These are phyloP conservation scores for Verticillium tricorpus DNA, from an alignment of 2,329 filamentous ascomycete species.

Conservation along the genomic window DNA sequence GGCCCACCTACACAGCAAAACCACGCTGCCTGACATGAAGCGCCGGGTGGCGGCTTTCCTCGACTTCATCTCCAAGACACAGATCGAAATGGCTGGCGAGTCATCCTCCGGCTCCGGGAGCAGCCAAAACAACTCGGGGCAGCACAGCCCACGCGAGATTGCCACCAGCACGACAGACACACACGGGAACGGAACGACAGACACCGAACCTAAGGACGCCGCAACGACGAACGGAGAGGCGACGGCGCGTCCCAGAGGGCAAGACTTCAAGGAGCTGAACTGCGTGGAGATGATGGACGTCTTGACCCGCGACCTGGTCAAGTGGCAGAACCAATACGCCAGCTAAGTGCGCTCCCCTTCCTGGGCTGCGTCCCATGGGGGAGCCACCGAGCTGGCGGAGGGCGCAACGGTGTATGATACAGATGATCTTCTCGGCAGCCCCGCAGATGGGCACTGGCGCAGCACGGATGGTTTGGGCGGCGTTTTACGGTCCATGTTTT, in stretches of 20 bases:
- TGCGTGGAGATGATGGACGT: slow-evolving; percentile 90
- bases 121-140: slow-evolving; percentile 20
- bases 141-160: slow-evolving; percentile 18
- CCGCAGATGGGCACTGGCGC: not conserved
- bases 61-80: slow-evolving; percentile 84
- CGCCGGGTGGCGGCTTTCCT: slow-evolving; percentile 78
- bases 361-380: not conserved
- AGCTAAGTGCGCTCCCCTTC: not conserved
- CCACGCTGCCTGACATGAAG: slow-evolving; percentile 85
- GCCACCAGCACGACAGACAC: slow-evolving; percentile 14
- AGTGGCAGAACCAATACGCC: slow-evolving; percentile 74
- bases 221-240: slow-evolving; percentile 8
- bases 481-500: not conserved
- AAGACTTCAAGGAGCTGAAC: slow-evolving; percentile 64
- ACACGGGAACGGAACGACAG: slow-evolving; percentile 10
- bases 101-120: slow-evolving; percentile 35
- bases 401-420: not conserved
- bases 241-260: not conserved
- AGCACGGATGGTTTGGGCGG: not conserved
- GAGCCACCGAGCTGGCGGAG: not conserved
- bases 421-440: not conserved
- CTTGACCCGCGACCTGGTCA: slow-evolving; percentile 72
- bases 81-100: slow-evolving; percentile 77
- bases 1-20: slow-evolving; percentile 53
- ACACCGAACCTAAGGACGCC: slow-evolving; percentile 12